Conservation (phyloP, 83 land plant genomes). For the Diphasiastrum complanatum region DNA sequence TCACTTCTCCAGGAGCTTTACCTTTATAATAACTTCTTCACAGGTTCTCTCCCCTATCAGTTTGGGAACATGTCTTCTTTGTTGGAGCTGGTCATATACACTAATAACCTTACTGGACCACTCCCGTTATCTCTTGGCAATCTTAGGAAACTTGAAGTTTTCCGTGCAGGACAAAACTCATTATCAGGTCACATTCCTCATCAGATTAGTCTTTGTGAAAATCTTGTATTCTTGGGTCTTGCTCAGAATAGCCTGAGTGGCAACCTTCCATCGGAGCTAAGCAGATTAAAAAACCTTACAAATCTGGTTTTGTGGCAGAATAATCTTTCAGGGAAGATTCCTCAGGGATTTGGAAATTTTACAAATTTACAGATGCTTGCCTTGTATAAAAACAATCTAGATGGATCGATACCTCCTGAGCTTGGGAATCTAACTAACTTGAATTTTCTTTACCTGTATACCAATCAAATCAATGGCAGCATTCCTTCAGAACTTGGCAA, state of each 20-base stretch:
- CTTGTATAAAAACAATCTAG: constrained; percentile 1
- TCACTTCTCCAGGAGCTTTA: not conserved
- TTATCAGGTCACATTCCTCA: constrained; percentile 3
- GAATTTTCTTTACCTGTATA: constrained; percentile 4
- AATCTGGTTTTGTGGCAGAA: constrained; percentile 12
- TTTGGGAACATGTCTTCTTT: constrained; percentile 2
- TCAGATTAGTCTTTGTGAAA: constrained; percentile 2
- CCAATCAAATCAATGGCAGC: not conserved
- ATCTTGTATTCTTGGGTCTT: constrained; percentile 6
- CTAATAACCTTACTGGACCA: constrained; percentile 10
- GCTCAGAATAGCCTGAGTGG: constrained; percentile 7
- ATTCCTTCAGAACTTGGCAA: constrained; percentile 11
- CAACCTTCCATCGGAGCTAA: not conserved
- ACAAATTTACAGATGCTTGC: constrained; percentile 4
- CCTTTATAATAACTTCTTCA: constrained; percentile 10
- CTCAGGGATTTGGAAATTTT: not conserved
- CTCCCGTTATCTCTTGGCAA: not conserved
- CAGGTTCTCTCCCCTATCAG: not conserved
- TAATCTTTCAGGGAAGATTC: not conserved
- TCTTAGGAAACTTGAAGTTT: not conserved
- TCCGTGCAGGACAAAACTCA: constrained; percentile 9
- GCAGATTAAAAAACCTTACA: not conserved
- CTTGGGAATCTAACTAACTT: constrained; percentile 6
- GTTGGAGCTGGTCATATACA: constrained; percentile 9
- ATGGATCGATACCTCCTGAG: not conserved